Evolutionary conservation across 2,329 filamentous ascomycete species (phyloP), one percentile per base, ranked within the genome.

Genomic region (Clonostachys byssicola): DNA sequence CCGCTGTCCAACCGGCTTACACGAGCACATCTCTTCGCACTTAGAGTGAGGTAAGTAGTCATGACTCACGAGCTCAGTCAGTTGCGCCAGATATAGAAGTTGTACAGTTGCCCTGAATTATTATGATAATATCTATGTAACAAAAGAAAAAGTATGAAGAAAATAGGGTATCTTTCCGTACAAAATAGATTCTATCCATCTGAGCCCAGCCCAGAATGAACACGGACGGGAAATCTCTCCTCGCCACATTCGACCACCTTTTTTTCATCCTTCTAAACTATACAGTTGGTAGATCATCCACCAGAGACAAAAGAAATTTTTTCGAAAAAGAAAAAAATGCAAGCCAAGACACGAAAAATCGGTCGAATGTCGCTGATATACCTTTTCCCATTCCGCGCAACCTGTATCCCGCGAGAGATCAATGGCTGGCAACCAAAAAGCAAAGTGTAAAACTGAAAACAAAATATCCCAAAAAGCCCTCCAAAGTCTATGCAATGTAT

Each of bases 381-480:
- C 39, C 20, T 10, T 30, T 30, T 30, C 23, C 23, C 23, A 30
- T 30, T 30, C 23, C 43, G 42, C 5, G 10, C 16, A 20, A 34
- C 39, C 39, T 12, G 36, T 34, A 35, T 43, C 45, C 48, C 45
- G 39, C 51, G 46, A 49, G 44, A 42, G 48, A 42, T 17, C 23
- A 50, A 34, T 40, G 44, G 46, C 36, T 49, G 52, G 50, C 50
- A 48, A 46, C 40, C 40, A 50, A 48, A 48, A 43, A 40, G 40
- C 41, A 43, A 43, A 39, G 45, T 39, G 47, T 46, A 50, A 51
- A 48, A 50, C 53, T 40, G 42, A 44, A 52, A 52, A 46, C 49
- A 46, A 45, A 39, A 23, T 42, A 48, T 42, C 23, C 23, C 23
- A 30, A 43, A 43, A 17, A 16, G 53, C 41, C 49, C 48, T 46